phyloP scores from a whole-genome alignment of 106 monocot species.

The Amphibolis antarctica region DNA sequence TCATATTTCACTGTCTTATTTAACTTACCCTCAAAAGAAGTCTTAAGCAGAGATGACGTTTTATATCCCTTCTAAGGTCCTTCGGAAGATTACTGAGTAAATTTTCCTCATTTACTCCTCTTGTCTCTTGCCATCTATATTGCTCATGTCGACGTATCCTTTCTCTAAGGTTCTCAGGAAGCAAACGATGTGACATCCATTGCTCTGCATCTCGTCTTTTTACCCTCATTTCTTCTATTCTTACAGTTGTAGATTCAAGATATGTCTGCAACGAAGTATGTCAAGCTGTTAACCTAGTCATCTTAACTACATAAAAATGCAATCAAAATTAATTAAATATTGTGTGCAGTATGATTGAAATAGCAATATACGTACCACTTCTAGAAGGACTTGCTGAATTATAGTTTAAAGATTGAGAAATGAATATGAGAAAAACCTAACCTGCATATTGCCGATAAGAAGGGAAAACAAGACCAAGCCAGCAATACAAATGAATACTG shows the following conservation, averaged over 20 bases:
- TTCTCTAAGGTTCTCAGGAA: conserved; percentile 70
- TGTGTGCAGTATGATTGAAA: neutral
- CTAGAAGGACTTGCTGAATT: neutral
- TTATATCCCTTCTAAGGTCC: conserved; percentile 89
- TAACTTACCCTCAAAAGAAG: conserved; percentile 74
- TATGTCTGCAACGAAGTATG: conserved; percentile 56
- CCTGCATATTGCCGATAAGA: conserved; percentile 96
- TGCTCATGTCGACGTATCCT: conserved; percentile 83
- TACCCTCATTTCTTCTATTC: conserved; percentile 97
- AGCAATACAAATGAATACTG: conserved; percentile 47
- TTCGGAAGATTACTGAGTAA: conserved; percentile 75
- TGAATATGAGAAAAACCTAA: conserved; percentile 4
- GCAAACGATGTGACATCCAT: conserved; percentile 90
- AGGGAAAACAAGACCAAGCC: conserved; percentile 87
- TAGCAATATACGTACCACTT: neutral
- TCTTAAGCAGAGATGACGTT: conserved; percentile 83
- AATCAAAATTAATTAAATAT: neutral
- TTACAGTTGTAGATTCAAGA: conserved; percentile 75
- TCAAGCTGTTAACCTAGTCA: neutral
- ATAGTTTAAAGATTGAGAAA: neutral
- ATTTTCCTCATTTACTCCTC: conserved; percentile 84
- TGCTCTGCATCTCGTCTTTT: conserved; percentile 86
- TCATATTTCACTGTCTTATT: neutral
- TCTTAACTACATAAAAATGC: neutral
- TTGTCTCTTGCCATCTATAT: conserved; percentile 90